Conservation (phyloP, 768 basidiomycete genomes). For the Suillus ampliporus region DNA sequence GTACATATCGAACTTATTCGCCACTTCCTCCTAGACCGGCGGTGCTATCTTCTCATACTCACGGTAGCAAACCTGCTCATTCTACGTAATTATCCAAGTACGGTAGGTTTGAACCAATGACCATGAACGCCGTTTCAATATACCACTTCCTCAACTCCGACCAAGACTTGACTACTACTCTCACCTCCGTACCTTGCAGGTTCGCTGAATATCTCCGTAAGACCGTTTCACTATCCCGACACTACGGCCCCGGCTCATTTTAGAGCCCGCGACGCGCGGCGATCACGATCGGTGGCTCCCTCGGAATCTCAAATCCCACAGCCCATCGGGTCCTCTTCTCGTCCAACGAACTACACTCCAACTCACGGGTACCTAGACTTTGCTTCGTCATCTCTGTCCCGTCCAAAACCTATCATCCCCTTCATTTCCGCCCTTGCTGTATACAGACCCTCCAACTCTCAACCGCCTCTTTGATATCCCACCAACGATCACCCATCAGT, state of each 20-base stretch:
- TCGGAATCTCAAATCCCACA: neutral
- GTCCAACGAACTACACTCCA: too few relatives aligned
- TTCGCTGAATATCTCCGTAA: slow-evolving; percentile 11
- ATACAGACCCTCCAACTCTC: too few relatives aligned
- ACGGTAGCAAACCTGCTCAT: too few relatives aligned
- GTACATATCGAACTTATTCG: slow-evolving; percentile 10
- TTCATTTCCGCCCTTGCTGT: slow-evolving; percentile 5
- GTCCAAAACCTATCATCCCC: neutral
- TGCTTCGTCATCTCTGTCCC: neutral
- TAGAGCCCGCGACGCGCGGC: slow-evolving; percentile 6
- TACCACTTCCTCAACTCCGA: slow-evolving; percentile 19
- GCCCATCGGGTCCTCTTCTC: neutral
- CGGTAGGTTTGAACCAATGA: slow-evolving; percentile 10
- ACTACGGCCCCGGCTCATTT: slow-evolving; percentile 11
- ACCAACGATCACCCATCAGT: too few relatives aligned
- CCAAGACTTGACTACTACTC: too few relatives aligned
- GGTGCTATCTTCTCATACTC: too few relatives aligned
- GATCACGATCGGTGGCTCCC: slow-evolving; percentile 9
- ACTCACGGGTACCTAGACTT: too few relatives aligned
- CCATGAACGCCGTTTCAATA: slow-evolving; percentile 32
- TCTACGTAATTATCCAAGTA: too few relatives aligned
- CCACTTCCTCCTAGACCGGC: too few relatives aligned
- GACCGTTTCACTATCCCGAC: neutral
- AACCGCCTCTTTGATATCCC: too few relatives aligned
- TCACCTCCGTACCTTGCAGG: slow-evolving; percentile 4